These are phyloP conservation scores for Skeletonema costatum DNA, from an alignment of 108 stramenopile genomes.

Conservation along the genomic window DNA sequence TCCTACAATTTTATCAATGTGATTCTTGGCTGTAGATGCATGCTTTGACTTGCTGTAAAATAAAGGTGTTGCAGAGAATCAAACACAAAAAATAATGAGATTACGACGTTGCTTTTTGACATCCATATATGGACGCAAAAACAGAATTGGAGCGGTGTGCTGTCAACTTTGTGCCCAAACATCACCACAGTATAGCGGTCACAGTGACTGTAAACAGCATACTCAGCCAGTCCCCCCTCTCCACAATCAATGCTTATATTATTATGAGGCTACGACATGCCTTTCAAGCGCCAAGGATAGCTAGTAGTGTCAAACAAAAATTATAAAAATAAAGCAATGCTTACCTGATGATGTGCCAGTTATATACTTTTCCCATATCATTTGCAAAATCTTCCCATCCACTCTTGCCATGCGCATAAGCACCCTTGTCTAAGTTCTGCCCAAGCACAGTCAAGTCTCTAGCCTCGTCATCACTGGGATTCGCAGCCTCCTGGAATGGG, in stretches of 20 bases:
- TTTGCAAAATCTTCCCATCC: conserved; percentile 85
- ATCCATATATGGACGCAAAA: background rate
- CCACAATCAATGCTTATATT: background rate
- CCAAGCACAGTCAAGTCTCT: conserved; percentile 65
- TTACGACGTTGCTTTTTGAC: background rate
- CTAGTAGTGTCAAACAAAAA: background rate
- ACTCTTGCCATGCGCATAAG: conserved; percentile 64
- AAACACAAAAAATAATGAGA: background rate
- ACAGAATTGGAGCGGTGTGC: background rate
- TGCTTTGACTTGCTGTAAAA: conserved; percentile 67
- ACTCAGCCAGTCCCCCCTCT: conserved; percentile 4
- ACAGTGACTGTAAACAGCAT: background rate
- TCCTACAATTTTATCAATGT: conserved; percentile 58
- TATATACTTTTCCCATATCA: conserved; percentile 85
- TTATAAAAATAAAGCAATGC: conserved; percentile 16
- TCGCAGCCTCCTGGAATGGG: conserved; percentile 60
- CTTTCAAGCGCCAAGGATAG: background rate
- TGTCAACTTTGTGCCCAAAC: background rate
- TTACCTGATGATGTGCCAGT: conserved; percentile 73
- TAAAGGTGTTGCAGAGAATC: background rate
- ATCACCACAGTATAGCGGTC: background rate
- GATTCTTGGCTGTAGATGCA: conserved; percentile 56
- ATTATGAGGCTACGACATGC: background rate
- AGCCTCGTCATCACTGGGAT: conserved; percentile 17
- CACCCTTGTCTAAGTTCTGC: conserved; percentile 68